phyloP scores from a whole-genome alignment of 1,284 basidiomycete genomes.

The Cystobasidium slooffiae region DNA sequence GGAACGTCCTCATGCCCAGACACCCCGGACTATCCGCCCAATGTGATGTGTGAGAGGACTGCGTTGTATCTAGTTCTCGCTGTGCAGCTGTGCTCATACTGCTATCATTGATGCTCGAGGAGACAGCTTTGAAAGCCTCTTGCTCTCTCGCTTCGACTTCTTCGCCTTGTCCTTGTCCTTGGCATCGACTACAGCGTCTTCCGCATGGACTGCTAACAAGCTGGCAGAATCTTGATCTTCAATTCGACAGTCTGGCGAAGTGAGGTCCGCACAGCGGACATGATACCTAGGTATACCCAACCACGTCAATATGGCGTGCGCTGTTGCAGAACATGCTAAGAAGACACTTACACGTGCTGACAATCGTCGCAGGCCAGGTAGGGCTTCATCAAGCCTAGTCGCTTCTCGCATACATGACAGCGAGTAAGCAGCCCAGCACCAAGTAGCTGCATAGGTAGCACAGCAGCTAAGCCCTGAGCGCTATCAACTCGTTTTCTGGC shows the following conservation, averaged over 20 bases:
- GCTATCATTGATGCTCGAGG: slow-evolving; percentile 28
- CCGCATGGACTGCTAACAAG: not conserved
- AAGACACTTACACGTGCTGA: slow-evolving; percentile 28
- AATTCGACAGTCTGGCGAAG: slow-evolving; percentile 28
- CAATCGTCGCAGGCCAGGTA: slow-evolving; percentile 88
- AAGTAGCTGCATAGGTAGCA: slow-evolving; percentile 79
- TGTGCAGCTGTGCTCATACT: slow-evolving; percentile 12
- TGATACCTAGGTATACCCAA: slow-evolving; percentile 21
- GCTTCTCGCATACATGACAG: slow-evolving; percentile 79
- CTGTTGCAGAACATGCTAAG: not conserved
- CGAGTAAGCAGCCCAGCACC: slow-evolving; percentile 60
- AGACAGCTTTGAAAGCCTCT: slow-evolving; percentile 21
- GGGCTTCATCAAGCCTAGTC: slow-evolving; percentile 76
- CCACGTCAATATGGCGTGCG: not conserved
- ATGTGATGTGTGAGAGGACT: not conserved
- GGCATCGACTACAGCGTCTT: not conserved
- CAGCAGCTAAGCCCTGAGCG: slow-evolving; percentile 11
- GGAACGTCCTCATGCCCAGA: too few relatives aligned
- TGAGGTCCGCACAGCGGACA: slow-evolving; percentile 34
- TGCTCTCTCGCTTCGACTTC: slow-evolving; percentile 34
- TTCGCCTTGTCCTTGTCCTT: slow-evolving; percentile 31
- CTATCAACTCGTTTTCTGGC: not conserved
- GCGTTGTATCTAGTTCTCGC: not conserved
- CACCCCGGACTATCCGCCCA: too few relatives aligned
- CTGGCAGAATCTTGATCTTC: not conserved